A percentile compares a stretch with the other conserved stretches of the same genome.
These are phyloP conservation scores for Ogataea ramenticola DNA, from an alignment of 805 yeast species.

Conservation along the genomic window DNA sequence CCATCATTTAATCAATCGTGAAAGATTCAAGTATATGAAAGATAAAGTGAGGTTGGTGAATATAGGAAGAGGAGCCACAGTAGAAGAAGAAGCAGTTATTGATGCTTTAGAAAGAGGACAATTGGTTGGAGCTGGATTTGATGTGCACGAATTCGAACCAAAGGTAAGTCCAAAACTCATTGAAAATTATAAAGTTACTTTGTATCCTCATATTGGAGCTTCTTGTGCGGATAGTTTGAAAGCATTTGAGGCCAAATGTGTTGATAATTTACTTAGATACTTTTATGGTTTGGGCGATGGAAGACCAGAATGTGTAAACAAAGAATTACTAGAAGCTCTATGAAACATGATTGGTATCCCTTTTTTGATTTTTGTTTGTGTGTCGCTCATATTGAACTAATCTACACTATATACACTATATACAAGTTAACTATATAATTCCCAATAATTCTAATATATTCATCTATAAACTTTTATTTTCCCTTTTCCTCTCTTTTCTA, in stretches of 20 bases:
- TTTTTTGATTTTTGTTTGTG: too few species aligned
- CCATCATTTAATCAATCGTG: conserved; percentile 28
- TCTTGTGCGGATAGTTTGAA: conserved; percentile 28
- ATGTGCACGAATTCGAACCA: conserved; percentile 37
- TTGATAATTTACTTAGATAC: conserved; percentile 27
- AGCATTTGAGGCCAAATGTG: conserved; percentile 31
- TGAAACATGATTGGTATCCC: too few species aligned
- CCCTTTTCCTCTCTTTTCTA: too few species aligned
- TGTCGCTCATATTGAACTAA: too few species aligned
- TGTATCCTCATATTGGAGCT: conserved; percentile 33
- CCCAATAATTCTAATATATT: too few species aligned
- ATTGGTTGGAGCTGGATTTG: conserved; percentile 35
- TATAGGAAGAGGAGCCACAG: conserved; percentile 35
- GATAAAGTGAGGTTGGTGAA: conserved; percentile 25
- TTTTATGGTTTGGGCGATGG: conserved; percentile 26
- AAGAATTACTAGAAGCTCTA: conserved; percentile 4
- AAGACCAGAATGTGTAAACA: conserved; percentile 24
- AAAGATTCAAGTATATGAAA: conserved; percentile 23
- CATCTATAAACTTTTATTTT: too few species aligned
- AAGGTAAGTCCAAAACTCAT: conserved; percentile 25
- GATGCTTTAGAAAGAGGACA: conserved; percentile 34
- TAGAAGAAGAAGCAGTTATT: conserved; percentile 30
- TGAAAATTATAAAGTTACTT: conserved; percentile 27
- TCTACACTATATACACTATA: too few species aligned
- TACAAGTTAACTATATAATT: too few species aligned